Conservation (phyloP, 345 rosid genomes). For the Linum usitatissimum region DNA sequence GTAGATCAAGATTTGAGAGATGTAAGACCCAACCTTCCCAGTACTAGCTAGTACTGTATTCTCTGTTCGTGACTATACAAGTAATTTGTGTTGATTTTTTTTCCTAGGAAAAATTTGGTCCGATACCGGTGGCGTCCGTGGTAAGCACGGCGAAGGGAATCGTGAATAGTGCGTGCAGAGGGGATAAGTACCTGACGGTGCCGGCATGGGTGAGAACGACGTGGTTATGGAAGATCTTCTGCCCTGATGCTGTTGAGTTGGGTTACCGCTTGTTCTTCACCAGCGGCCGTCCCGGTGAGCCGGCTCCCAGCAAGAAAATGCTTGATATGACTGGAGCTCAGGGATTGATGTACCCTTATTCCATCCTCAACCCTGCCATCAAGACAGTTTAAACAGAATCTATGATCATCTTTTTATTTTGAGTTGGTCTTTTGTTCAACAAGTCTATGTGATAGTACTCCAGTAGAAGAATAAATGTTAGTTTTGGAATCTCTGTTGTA, state of each 20-base stretch:
- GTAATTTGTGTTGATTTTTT: too few relatives aligned
- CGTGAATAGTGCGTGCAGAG: constrained; percentile 34
- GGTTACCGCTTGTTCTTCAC: not conserved
- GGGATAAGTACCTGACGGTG: constrained; percentile 29
- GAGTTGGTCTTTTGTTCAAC: too few relatives aligned
- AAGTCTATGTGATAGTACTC: too few relatives aligned
- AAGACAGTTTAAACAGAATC: too few relatives aligned
- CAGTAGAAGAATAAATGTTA: too few relatives aligned
- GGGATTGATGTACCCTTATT: not conserved
- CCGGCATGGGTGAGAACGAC: constrained; percentile 24
- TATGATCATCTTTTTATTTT: too few relatives aligned
- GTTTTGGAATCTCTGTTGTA: too few relatives aligned
- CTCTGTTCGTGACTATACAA: too few relatives aligned
- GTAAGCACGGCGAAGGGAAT: constrained; percentile 9
- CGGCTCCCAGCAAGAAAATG: constrained; percentile 25
- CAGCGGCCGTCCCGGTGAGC: not conserved
- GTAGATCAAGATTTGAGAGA: constrained; percentile 5
- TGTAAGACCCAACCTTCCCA: too few relatives aligned
- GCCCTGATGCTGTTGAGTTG: constrained; percentile 37
- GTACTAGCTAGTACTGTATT: too few relatives aligned
- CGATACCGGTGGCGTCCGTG: not conserved
- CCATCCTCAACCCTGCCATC: not conserved
- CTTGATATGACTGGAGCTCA: constrained; percentile 6
- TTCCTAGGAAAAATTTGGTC: not conserved
- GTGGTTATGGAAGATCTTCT: constrained; percentile 28